These are phyloP conservation scores for Lasiosphaeris hirsuta DNA, from an alignment of 495 filamentous ascomycete genomes.

Conservation along the genomic window DNA sequence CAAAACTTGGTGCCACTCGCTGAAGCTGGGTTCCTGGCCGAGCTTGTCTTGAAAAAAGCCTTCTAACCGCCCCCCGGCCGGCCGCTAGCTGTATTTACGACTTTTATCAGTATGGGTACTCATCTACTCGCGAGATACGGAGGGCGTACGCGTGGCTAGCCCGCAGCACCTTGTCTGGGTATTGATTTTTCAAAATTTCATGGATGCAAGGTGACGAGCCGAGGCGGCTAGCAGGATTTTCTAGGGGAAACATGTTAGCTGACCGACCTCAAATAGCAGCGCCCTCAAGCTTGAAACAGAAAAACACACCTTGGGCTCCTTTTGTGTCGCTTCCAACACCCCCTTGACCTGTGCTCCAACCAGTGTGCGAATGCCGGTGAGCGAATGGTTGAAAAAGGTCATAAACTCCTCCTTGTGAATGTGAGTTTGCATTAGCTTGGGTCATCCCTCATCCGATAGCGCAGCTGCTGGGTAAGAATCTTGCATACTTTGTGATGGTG, in stretches of 20 bases:
- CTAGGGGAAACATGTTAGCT: not conserved
- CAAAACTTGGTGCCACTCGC: not conserved
- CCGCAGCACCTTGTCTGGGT: not conserved
- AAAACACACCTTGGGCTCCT: no score
- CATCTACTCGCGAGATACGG: not conserved
- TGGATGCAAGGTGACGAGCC: slow-evolving; percentile 24
- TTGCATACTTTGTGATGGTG: no score
- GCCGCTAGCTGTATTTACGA: slow-evolving; percentile 22
- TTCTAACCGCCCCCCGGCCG: slow-evolving; percentile 23
- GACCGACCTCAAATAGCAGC: not conserved
- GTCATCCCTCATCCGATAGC: no score
- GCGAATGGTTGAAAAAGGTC: no score
- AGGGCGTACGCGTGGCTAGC: not conserved
- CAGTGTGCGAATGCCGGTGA: no score
- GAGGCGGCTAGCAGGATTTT: slow-evolving; percentile 27
- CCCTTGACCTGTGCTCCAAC: no score
- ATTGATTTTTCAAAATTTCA: slow-evolving; percentile 10
- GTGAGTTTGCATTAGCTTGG: no score
- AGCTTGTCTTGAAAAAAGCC: slow-evolving; percentile 13
- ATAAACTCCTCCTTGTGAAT: no score
- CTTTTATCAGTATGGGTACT: not conserved
- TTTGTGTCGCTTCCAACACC: no score
- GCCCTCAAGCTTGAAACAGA: not conserved
- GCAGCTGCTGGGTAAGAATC: no score
- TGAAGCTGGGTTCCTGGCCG: not conserved